Evolutionary conservation across 257 asterid species (phyloP), one percentile per base, ranked within the genome.

Genomic region (Solanum chilense): DNA sequence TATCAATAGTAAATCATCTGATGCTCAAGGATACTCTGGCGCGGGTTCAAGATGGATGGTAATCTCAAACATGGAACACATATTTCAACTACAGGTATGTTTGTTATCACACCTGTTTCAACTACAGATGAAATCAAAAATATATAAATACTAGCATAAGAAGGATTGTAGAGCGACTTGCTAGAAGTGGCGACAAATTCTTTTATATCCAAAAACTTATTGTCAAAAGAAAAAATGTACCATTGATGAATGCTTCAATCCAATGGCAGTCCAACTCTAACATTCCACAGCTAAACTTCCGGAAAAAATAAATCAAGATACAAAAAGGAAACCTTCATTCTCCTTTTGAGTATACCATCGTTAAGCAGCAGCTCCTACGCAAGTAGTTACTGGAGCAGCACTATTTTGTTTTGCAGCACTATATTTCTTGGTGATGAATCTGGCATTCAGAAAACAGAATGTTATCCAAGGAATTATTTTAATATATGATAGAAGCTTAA

Each of bases 401-500:
- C 87, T 90, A 68, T 84, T 93, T 90, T 90, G 96, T 88, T 93
- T 95, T 3, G 91, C 91, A 2, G 92, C 87, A 84, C 99, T 95
- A 93, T 97, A 97, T 91, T 96, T 97, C 94, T 95, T 93, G 82
- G 99, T 97, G 87, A 97, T 94, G 93, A 97, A 97, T 90, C 99
- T 97, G 95, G 86, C 37, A 88, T 45, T 31, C 68, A 84, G 42
- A 31, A 41, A 73, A 21, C 21, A 82, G 29, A 41, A 64, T 45
- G 42, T 80, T 41, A 87, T 44, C 33, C 14, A 69, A 47, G 41
- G 37, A 87, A 52, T 25, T 64, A 84, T 0, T 5, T 10, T 25
- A 42, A 5, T 35, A 18, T 15, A 60, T 20, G 45, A 31, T 49
- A 81, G 44, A 81, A 81, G 85, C 85, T 29, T 15, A 81, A 81